Base-by-base conservation (phyloP, 495 filamentous ascomycete species). In the Echria macrotheca region DNA sequence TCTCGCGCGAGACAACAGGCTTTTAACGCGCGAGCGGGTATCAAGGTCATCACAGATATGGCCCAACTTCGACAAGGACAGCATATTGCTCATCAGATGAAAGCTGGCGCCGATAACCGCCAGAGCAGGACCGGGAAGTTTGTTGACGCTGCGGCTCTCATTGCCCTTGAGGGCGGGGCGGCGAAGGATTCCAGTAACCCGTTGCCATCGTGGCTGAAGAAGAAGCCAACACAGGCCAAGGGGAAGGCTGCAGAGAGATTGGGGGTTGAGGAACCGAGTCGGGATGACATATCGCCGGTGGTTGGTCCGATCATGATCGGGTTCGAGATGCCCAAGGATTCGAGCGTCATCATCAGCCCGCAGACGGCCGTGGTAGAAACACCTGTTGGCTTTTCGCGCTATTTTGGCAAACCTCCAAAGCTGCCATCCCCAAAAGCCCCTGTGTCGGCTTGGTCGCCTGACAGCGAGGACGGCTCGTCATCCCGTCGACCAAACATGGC, bases 261-360 rank as follows among this genome's bases (percentile, higher is more conserved):
- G 29, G 32, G 50, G 25, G 42, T 53, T 46, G 48, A 57, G 8
- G 23, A 56, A 2, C 46, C 57, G 4, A 21, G 41, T 7, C 58
- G 59, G 24, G 49, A 55, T n/a, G 85, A 84, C 31, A 67, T 95
- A 2, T 91, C 88, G 4, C 89, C 89, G 0, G 81, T 74, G 4
- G 83, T 87, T 55, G 69, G 85, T 21, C 78, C 85, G 11, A 89
- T 95, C 33, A 73, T 87, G 55, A 94, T 95, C 49, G 89, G 87
- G 0, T 77, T 94, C 6, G 77, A 76, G 3, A 77, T 93, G 24
- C 83, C 86, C 9, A 74, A 74, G 5, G 73, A 78, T 24, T 76
- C 81, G 17, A 60, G 83, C 3, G 63, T 73, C 4, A 61, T 68
- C 29, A 68, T 72, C 47, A 81, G 76, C 47, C 75, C 78, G 4